Percentiles rank a stretch among this genome's conserved stretches.
phyloP scores from a whole-genome alignment of 1,284 basidiomycete genomes.

The Omphalotus olearius region DNA sequence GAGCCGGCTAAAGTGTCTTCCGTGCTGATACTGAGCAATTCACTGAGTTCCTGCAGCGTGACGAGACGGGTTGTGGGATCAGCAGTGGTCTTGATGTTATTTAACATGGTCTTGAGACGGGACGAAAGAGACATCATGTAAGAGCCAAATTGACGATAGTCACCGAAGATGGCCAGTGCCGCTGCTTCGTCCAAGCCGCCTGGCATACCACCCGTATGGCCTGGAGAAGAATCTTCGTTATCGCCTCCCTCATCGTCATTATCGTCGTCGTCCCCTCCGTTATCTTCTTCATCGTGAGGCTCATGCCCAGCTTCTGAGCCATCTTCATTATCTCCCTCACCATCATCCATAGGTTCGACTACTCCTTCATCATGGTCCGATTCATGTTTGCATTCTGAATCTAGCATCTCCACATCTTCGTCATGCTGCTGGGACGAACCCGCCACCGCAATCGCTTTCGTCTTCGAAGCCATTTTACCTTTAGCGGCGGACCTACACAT shows the following conservation, averaged over 20 bases:
- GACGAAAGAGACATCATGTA: slow-evolving; percentile 87
- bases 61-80: slow-evolving; percentile 81
- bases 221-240: slow-evolving; percentile 26
- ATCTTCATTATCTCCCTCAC: slow-evolving; percentile 40
- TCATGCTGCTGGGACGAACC: slow-evolving; percentile 59
- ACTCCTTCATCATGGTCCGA: slow-evolving; percentile 47
- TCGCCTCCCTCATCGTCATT: slow-evolving; percentile 42
- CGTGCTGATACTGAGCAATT: slow-evolving; percentile 92
- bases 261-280: slow-evolving; percentile 26
- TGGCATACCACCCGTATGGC: slow-evolving; percentile 28
- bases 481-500: slow-evolving; percentile 42
- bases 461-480: slow-evolving; percentile 61
- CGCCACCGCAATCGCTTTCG: slow-evolving; percentile 51
- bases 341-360: slow-evolving; percentile 33
- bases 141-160: slow-evolving; percentile 82
- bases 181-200: slow-evolving; percentile 69
- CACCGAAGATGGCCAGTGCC: slow-evolving; percentile 79
- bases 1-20: slow-evolving; percentile 96
- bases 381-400: slow-evolving; percentile 58
- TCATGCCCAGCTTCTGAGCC: slow-evolving; percentile 42
- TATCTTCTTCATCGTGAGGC: slow-evolving; percentile 32
- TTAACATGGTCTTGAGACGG: slow-evolving; percentile 86
- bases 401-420: slow-evolving; percentile 74
- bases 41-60: slow-evolving; percentile 92
- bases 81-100: slow-evolving; percentile 81